These are phyloP conservation scores for Globisporangium acanthophoron DNA, from an alignment of 352 stramenopile species.

Conservation along the genomic window DNA sequence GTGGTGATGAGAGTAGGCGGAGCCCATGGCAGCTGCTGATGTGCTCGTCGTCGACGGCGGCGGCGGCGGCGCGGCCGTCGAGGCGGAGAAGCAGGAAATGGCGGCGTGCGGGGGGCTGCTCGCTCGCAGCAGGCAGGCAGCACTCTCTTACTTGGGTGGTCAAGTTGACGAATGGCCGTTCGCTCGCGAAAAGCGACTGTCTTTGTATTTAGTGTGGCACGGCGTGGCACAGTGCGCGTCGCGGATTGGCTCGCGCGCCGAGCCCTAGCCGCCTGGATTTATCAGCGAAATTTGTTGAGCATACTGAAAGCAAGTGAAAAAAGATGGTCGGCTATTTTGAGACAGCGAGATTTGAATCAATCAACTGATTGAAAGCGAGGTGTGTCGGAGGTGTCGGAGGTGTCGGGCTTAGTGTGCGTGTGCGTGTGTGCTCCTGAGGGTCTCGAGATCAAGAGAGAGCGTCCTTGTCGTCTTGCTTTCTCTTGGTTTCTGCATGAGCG, in stretches of 20 bases:
- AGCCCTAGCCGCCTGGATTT: background rate
- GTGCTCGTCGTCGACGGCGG: background rate
- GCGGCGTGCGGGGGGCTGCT: background rate
- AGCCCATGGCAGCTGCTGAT: slow-evolving; percentile 24
- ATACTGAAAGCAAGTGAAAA: background rate
- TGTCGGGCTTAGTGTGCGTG: too few relatives aligned
- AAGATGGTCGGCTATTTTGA: background rate
- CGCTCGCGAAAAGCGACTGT: background rate
- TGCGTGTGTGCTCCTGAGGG: too few relatives aligned
- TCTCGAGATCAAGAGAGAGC: too few relatives aligned
- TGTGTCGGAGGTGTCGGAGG: too few relatives aligned
- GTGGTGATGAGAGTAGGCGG: slow-evolving; percentile 31
- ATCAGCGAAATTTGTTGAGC: background rate
- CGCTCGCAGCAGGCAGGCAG: background rate
- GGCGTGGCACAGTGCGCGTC: too few relatives aligned
- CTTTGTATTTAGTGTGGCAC: background rate
- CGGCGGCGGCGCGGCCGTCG: background rate
- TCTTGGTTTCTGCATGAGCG: too few relatives aligned
- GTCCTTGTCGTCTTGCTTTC: too few relatives aligned
- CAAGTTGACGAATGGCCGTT: background rate
- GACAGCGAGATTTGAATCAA: too few relatives aligned
- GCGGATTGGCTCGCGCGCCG: background rate
- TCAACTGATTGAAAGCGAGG: too few relatives aligned
- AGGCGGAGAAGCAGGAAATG: slow-evolving; percentile 6
- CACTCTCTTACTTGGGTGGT: background rate